Evolutionary conservation across 495 filamentous ascomycete species (phyloP), one percentile per base, ranked within the genome.

Genomic region (Aspergillus sclerotioniger): DNA sequence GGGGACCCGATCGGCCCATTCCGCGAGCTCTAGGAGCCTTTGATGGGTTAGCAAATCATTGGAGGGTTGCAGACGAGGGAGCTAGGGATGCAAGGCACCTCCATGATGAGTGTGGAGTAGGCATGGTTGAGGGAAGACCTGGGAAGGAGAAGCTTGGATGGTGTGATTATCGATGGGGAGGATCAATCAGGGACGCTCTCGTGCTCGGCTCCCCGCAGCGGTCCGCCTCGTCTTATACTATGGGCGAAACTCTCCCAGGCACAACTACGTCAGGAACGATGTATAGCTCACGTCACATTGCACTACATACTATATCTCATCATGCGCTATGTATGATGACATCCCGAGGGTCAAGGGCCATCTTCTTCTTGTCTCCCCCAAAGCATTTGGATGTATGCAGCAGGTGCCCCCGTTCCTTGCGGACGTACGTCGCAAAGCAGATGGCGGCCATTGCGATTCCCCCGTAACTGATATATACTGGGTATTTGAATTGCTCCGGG

Each of bases 401-500:
- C 33, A 89, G 62, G 75, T 90, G 87, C 0, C 87, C 87, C 20
- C 87, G 73, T 48, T 80, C 76, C 51, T 68, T 64, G 33, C 82
- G 69, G 8, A 88, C 79, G 63, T 83, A 89, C 0, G 64, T 56
- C 0, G 85, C 78, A 62, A 85, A 89, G 20, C 78, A 70, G 0
- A 58, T 64, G 3, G 76, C 77, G 0, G 87, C 82, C 4, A 77
- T 17, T 0, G 63, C 67, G 1, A 84, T 76, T 0, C 81, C 84
- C 6, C 64, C 75, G 6, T 74, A 73, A 48, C 82, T 86, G 57
- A 89, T 78, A 15, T 82, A 61, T 0, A 81, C 80, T 0, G 87
- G 86, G 59, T 80, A 86, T 53, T 76, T 67, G 67, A 91, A 91
- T 45, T 85, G 72, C 0, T 76, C 71, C 0, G 87, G 86, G 0